These are phyloP conservation scores for Margaritispora aquatica DNA, from an alignment of 495 filamentous ascomycete genomes.

Conservation along the genomic window DNA sequence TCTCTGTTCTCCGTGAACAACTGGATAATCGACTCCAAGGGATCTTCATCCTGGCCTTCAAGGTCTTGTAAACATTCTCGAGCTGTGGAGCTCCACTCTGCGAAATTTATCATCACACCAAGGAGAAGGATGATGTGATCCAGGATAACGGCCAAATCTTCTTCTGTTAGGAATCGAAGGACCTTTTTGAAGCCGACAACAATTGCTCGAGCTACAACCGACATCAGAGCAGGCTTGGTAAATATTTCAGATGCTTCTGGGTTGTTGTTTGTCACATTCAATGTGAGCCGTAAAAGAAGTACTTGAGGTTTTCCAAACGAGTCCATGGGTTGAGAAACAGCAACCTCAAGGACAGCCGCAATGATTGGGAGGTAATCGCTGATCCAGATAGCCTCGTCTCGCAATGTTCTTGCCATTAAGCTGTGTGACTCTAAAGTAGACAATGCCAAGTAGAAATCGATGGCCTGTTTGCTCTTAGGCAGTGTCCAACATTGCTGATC, in stretches of 20 bases:
- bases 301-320: slow-evolving; percentile 11
- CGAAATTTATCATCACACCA: slow-evolving; percentile 84
- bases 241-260: slow-evolving; percentile 59
- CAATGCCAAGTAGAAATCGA: slow-evolving; percentile 38
- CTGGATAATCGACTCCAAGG: slow-evolving; percentile 40
- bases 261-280: slow-evolving; percentile 88
- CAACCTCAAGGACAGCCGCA: slow-evolving; percentile 12
- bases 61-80: slow-evolving; percentile 30
- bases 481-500: slow-evolving; percentile 21
- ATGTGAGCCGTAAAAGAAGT: slow-evolving; percentile 57
- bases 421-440: slow-evolving; percentile 61
- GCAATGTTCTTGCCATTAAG: slow-evolving; percentile 25
- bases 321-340: slow-evolving; percentile 10
- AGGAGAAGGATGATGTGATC: slow-evolving; percentile 74
- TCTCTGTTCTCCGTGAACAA: slow-evolving; percentile 47
- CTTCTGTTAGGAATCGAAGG: slow-evolving; percentile 33
- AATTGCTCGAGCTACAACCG: slow-evolving; percentile 26
- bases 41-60: slow-evolving; percentile 22
- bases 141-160: slow-evolving; percentile 42
- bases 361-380: slow-evolving; percentile 25
- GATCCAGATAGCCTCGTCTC: slow-evolving; percentile 26
- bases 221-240: slow-evolving; percentile 37
- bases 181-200: slow-evolving; percentile 30
- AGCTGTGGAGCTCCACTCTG: slow-evolving; percentile 62
- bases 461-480: slow-evolving; percentile 23